Evolutionary conservation across 352 stramenopile species (phyloP), one percentile per base, ranked within the genome.

Genomic region (Globisporangium polare): DNA sequence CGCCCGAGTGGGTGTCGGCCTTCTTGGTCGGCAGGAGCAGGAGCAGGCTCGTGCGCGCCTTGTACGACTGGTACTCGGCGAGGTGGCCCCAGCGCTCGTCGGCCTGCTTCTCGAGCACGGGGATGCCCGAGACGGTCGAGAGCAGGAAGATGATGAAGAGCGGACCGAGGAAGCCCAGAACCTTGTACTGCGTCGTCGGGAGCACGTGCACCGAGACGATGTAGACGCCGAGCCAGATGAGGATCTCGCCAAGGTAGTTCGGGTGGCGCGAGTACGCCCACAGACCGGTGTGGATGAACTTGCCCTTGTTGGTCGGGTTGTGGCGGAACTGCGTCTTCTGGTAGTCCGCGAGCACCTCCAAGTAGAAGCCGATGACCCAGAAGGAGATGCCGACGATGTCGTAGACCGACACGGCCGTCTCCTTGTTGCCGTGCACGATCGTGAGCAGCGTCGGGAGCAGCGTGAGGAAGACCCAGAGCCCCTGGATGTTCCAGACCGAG

Each of bases 171-270:
- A 75, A 68, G 0, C 73, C 82, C 33, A 72, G 71, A 53, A 65
- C 45, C 57, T 85, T 70, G 43, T 78, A 61, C 53, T 71, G 63
- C 22, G 69, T 60, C n/a, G 67, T 77, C 8, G 72, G 71, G 35
- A 91, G 62, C 43, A 73, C 72, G 61, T 77, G 76, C 31, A 81
- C 73, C 0, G 61, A 62, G 42, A 73, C 59, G 33, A 79, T 27
- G 66, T 86, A 89, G 46, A 87, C 65, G n/a, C 75, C 79, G 53
- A 86, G 46, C 90, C 90, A 97, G 71, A 97, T 90, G 26, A 89
- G 56, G 53, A 97, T 92, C 77, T 98, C 92, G 24, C 89, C 90
- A 31, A 93, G 83, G 73, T 97, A 97, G 68, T 97, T 97, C 3
- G 92, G 92, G 80, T 98, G 92, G 26, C 90, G 83, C 62, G 76